Percentiles rank a stretch among this genome's conserved stretches.
Conservation (phyloP, 257 asterid species). For the Plectranthus barbatus region DNA sequence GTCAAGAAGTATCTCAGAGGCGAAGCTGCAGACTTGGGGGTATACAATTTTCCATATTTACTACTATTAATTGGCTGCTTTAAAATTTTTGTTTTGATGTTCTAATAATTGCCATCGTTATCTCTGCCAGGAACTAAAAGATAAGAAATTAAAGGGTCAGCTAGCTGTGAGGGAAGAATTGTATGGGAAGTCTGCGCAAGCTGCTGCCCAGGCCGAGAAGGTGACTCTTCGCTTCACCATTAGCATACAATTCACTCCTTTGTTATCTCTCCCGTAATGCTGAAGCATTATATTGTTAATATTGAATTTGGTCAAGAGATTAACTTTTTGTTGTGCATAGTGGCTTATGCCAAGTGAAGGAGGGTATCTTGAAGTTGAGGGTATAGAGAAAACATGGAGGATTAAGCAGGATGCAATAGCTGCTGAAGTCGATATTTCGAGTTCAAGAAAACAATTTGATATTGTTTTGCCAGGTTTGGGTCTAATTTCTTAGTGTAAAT, state of each 20-base stretch:
- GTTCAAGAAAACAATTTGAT: conserved; percentile 68
- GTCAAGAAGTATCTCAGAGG: conserved; percentile 72
- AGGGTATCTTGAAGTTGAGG: conserved; percentile 77
- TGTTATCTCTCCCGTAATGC: background rate
- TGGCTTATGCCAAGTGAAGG: conserved; percentile 87
- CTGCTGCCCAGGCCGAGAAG: conserved; percentile 89
- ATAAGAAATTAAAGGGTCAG: conserved; percentile 81
- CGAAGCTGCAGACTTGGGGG: conserved; percentile 67
- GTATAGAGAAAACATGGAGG: conserved; percentile 86
- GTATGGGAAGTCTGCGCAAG: conserved; percentile 68
- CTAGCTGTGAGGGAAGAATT: conserved; percentile 61
- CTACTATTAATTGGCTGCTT: background rate
- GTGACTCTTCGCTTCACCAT: conserved; percentile 26
- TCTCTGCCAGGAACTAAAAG: conserved; percentile 39
- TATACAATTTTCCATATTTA: conserved; percentile 5
- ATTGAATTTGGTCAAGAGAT: background rate
- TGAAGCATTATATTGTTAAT: background rate
- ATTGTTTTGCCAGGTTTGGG: conserved; percentile 83
- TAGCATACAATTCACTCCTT: background rate
- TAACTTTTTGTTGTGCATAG: conserved; percentile 29
- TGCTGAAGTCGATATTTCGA: conserved; percentile 63
- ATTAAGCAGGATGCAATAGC: conserved; percentile 71
- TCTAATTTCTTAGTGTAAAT: conserved; percentile 12
- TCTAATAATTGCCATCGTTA: background rate
- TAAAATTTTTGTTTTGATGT: background rate